A percentile compares a stretch with the other conserved stretches of the same genome.
phyloP scores from a whole-genome alignment of 2,329 filamentous ascomycete genomes.

The Sporothrix globosa region DNA sequence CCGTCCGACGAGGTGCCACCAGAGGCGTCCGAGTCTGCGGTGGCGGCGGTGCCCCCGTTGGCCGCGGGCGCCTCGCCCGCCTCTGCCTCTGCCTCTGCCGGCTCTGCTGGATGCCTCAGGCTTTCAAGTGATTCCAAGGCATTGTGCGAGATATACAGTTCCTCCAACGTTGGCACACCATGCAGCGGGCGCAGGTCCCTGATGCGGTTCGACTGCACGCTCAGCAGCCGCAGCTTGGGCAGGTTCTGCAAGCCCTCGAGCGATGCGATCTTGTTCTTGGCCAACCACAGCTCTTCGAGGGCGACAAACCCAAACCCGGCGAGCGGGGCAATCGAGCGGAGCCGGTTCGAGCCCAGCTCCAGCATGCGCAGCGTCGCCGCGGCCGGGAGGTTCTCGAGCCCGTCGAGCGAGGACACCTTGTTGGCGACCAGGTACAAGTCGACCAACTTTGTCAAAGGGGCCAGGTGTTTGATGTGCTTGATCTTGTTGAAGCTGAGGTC shows the following conservation, averaged over 20 bases:
- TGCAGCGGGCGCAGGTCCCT: constrained; percentile 73
- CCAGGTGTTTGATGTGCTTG: constrained; percentile 92
- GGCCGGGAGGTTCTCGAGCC: constrained; percentile 68
- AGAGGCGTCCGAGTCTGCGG: background rate
- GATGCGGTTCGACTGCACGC: constrained; percentile 94
- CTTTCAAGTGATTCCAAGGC: constrained; percentile 71
- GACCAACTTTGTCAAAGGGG: constrained; percentile 73
- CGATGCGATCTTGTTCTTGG: constrained; percentile 35
- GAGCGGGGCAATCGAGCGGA: constrained; percentile 68
- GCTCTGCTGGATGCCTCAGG: constrained; percentile 57
- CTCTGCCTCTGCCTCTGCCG: background rate
- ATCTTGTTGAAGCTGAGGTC: constrained; percentile 99
- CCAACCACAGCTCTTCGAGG: constrained; percentile 71
- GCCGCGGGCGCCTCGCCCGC: background rate
- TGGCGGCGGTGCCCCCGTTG: background rate
- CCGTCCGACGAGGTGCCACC: background rate
- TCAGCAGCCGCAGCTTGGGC: constrained; percentile 80
- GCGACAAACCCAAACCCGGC: constrained; percentile 95
- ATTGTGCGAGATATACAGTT: constrained; percentile 96
- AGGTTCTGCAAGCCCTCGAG: constrained; percentile 57
- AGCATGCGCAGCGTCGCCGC: constrained; percentile 68
- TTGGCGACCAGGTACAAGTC: constrained; percentile 95
- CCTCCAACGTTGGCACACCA: constrained; percentile 55
- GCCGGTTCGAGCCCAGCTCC: constrained; percentile 89
- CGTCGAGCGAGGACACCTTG: constrained; percentile 86